These are phyloP conservation scores for Andrographis paniculata DNA, from an alignment of 305 asterid genomes.

Conservation along the genomic window DNA sequence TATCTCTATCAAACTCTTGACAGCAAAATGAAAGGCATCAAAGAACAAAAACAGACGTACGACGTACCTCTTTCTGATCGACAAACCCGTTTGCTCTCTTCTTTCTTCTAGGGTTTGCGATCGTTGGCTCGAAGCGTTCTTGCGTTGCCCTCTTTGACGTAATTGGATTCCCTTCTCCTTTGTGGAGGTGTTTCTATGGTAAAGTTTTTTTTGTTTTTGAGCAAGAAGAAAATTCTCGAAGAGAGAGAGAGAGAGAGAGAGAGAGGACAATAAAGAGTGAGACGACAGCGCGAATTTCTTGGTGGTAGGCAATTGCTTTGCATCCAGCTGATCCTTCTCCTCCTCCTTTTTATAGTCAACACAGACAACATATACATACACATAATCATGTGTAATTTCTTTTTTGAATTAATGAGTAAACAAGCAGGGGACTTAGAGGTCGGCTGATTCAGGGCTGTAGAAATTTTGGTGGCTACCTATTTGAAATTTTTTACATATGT, in stretches of 20 bases:
- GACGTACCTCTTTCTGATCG: slow-evolving; percentile 31
- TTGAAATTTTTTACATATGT: too few species aligned
- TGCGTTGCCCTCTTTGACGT: neutral
- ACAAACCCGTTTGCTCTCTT: slow-evolving; percentile 45
- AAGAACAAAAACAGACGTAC: neutral
- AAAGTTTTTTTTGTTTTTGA: slow-evolving; percentile 10
- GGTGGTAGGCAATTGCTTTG: slow-evolving; percentile 32
- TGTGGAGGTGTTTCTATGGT: slow-evolving; percentile 4
- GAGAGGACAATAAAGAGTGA: slow-evolving; percentile 13
- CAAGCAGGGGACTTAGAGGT: too few species aligned
- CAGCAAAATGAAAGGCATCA: neutral
- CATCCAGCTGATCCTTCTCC: slow-evolving; percentile 29
- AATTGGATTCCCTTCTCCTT: neutral
- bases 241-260: slow-evolving; percentile 17
- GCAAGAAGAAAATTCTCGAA: slow-evolving; percentile 22
- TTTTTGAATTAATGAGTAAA: too few species aligned
- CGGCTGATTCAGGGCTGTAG: too few species aligned
- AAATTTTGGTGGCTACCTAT: too few species aligned
- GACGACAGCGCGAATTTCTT: slow-evolving; percentile 44
- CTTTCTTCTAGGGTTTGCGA: slow-evolving; percentile 63
- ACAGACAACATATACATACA: neutral
- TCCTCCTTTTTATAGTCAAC: slow-evolving; percentile 34
- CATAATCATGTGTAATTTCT: too few species aligned
- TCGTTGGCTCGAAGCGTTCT: slow-evolving; percentile 25
- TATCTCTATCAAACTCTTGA: too few species aligned